phyloP scores from a whole-genome alignment of 371 early-diverging fungal genomes.

The Mortierella sp. region DNA sequence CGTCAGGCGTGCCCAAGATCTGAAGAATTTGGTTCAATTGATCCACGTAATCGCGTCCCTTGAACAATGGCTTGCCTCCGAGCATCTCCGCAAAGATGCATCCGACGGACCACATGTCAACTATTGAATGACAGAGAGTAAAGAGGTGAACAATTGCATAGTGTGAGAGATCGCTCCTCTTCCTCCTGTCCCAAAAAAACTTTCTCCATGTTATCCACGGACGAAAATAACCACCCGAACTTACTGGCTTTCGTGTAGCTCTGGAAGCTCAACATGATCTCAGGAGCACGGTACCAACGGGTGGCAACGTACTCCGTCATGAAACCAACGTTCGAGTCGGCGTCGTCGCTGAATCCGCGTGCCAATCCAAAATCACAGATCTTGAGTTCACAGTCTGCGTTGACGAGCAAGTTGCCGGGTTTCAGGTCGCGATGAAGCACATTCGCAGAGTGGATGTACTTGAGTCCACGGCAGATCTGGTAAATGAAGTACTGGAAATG shows the following conservation, averaged over 20 bases:
- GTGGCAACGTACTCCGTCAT: slow-evolving; percentile 99
- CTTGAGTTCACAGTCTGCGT: slow-evolving; percentile 97
- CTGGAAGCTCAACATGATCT: slow-evolving; percentile 95
- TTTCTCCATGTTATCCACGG: too few relatives aligned
- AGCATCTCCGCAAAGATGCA: slow-evolving; percentile 98
- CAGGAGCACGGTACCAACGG: slow-evolving; percentile 99
- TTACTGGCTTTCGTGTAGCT: slow-evolving; percentile 95
- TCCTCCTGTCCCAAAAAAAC: too few relatives aligned
- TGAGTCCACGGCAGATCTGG: slow-evolving; percentile 96
- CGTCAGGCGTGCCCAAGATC: slow-evolving; percentile 98
- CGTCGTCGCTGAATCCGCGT: slow-evolving; percentile 86
- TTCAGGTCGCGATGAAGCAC: slow-evolving; percentile 98
- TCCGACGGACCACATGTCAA: slow-evolving; percentile 99
- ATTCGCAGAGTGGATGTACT: slow-evolving; percentile 98
- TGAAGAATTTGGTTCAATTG: slow-evolving; percentile 98
- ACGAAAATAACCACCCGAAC: background rate
- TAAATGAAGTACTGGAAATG: slow-evolving; percentile 99
- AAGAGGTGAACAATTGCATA: background rate
- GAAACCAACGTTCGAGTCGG: slow-evolving; percentile 86
- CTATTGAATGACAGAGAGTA: slow-evolving; percentile 40
- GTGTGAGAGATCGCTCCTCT: background rate
- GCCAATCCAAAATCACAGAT: slow-evolving; percentile 97
- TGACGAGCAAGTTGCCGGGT: slow-evolving; percentile 96
- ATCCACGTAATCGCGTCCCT: slow-evolving; percentile 96
- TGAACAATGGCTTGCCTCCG: slow-evolving; percentile 89